A percentile compares a stretch with the other conserved stretches of the same genome.
Evolutionary conservation across 2,329 filamentous ascomycete genomes (phyloP).

Genomic region (Fusarium sp.): DNA sequence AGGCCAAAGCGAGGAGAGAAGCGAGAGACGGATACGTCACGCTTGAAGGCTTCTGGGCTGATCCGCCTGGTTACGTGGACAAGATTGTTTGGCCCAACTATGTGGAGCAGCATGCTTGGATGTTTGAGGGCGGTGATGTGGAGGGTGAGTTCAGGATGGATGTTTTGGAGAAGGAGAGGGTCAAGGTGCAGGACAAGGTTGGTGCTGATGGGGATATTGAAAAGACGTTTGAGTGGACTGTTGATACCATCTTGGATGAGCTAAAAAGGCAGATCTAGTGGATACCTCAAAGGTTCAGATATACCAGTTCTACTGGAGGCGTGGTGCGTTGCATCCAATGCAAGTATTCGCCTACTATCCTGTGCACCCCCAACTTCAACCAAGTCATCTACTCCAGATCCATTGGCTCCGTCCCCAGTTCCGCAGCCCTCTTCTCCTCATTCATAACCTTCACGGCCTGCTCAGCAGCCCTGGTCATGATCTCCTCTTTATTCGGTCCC

Average conservation of each 20-base stretch:
- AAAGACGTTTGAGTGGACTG: constrained; percentile 75
- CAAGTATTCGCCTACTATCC: neutral
- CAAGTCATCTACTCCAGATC: constrained; percentile 1
- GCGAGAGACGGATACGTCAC: constrained; percentile 83
- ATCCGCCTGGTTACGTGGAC: constrained; percentile 95
- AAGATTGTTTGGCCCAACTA: constrained; percentile 97
- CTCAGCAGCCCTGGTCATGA: constrained; percentile 67
- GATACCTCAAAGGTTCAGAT: neutral
- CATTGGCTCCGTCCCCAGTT: constrained; percentile 1
- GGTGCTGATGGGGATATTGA: constrained; percentile 69
- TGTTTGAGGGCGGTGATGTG: constrained; percentile 79
- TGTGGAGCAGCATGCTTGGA: constrained; percentile 80
- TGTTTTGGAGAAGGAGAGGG: constrained; percentile 58
- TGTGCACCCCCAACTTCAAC: neutral
- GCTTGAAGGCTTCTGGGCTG: constrained; percentile 91
- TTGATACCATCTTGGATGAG: constrained; percentile 68
- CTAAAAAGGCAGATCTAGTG: constrained; percentile 48
- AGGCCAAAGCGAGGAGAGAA: constrained; percentile 74
- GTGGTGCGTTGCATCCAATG: neutral
- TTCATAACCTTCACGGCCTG: constrained; percentile 57
- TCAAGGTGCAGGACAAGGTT: constrained; percentile 61
- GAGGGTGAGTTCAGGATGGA: constrained; percentile 65
- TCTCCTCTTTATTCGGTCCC: constrained; percentile 63
- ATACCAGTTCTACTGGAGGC: neutral
- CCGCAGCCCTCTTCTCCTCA: constrained; percentile 22